Percentiles rank a stretch among this genome's conserved stretches.
These are phyloP conservation scores for Diutina pseudorugosa DNA, from an alignment of 1,139 yeast genomes.

Conservation along the genomic window DNA sequence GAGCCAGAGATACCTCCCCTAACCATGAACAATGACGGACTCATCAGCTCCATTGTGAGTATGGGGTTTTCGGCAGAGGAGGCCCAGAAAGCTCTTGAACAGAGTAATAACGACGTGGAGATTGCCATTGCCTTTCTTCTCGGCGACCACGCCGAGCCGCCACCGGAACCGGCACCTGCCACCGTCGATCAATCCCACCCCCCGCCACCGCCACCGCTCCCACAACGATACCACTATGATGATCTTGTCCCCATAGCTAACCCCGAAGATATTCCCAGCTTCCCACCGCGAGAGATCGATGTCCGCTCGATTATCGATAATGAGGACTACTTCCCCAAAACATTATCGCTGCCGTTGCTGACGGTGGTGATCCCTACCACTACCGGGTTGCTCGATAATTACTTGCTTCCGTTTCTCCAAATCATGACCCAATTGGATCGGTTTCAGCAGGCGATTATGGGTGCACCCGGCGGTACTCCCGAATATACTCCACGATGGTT, in stretches of 20 bases:
- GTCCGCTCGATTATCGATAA: not conserved
- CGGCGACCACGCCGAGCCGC: conserved; percentile 15
- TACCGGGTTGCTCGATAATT: not conserved
- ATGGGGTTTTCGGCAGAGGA: conserved; percentile 49
- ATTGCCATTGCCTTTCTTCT: conserved; percentile 44
- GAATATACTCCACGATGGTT: not conserved
- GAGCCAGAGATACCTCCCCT: not conserved
- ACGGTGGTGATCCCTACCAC: not conserved
- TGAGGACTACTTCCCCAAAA: not conserved
- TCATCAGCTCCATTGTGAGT: conserved; percentile 21
- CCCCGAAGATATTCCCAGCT: not conserved
- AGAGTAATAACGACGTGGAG: conserved; percentile 35
- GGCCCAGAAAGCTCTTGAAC: conserved; percentile 28
- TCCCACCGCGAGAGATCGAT: not conserved
- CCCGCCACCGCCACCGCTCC: not conserved
- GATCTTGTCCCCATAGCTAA: not conserved
- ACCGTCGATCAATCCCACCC: not conserved
- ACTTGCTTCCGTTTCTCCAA: not conserved
- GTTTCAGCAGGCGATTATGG: not conserved
- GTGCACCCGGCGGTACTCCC: not conserved
- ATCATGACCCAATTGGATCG: not conserved
- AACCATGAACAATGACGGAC: not conserved
- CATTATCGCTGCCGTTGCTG: not conserved
- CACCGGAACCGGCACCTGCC: not conserved
- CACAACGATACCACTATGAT: not conserved